Evolutionary conservation across 768 basidiomycete genomes (phyloP).

Genomic region (Erythrobasidium yunnanense): DNA sequence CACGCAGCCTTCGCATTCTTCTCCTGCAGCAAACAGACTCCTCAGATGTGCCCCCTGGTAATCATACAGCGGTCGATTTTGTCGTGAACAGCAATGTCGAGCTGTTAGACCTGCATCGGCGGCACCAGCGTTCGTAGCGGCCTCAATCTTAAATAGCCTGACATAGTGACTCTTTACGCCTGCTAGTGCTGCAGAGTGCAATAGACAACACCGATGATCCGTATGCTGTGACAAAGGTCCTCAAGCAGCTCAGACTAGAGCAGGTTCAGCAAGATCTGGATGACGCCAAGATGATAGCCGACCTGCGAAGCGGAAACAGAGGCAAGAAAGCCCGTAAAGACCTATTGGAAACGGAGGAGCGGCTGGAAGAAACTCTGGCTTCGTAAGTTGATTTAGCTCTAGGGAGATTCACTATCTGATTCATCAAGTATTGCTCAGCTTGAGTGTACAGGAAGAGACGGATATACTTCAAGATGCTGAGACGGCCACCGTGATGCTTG

Average conservation of each 20-base stretch:
- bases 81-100: conserved; percentile 47
- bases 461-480: conserved; percentile 28
- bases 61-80: conserved; percentile 38
- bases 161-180: no score
- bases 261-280: conserved; percentile 26
- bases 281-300: conserved; percentile 31
- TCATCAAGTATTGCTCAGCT: not conserved
- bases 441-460: not conserved
- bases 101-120: no score
- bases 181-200: not conserved
- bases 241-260: conserved; percentile 5
- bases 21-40: conserved; percentile 9
- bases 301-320: conserved; percentile 36
- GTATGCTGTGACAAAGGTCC: not conserved
- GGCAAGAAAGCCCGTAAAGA: conserved; percentile 47
- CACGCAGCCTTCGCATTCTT: not conserved
- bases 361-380: conserved; percentile 41
- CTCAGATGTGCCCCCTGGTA: conserved; percentile 15
- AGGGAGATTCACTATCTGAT: not conserved
- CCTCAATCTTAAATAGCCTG: no score
- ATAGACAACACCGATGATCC: conserved; percentile 4
- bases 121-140: no score
- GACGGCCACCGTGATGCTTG: conserved; percentile 36
- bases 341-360: conserved; percentile 47
- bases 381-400: conserved; percentile 33